Evolutionary conservation across 1,284 basidiomycete species (phyloP).

Genomic region (Termitomyces sp.): DNA sequence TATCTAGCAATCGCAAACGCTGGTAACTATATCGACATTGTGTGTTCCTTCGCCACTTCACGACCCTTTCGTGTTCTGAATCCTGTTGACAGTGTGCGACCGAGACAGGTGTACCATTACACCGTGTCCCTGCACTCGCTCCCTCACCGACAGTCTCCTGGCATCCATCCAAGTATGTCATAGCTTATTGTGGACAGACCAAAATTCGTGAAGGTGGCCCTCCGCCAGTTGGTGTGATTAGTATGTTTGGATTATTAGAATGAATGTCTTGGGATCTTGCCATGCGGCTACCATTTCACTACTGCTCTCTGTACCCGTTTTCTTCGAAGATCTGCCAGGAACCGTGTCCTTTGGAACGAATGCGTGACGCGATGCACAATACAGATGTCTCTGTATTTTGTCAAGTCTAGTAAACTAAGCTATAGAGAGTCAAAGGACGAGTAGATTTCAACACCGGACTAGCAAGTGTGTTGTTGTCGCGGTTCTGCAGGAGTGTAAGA

Average conservation of each 20-base stretch:
- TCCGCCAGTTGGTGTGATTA: slow-evolving; percentile 58
- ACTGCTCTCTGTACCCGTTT: too few relatives aligned
- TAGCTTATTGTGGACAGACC: slow-evolving; percentile 75
- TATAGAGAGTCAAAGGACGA: slow-evolving; percentile 44
- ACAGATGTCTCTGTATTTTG: not conserved
- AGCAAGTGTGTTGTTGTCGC: slow-evolving; percentile 36
- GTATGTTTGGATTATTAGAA: slow-evolving; percentile 55
- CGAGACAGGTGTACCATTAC: slow-evolving; percentile 64
- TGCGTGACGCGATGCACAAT: too few relatives aligned
- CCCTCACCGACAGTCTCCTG: slow-evolving; percentile 67
- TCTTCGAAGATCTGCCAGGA: not conserved
- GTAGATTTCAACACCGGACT: slow-evolving; percentile 27
- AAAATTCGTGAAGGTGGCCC: slow-evolving; percentile 56
- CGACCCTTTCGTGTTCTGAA: not conserved
- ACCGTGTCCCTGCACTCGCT: slow-evolving; percentile 62
- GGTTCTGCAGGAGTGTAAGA: slow-evolving; percentile 60
- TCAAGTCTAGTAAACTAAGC: not conserved
- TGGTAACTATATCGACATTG: slow-evolving; percentile 73
- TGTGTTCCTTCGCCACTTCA: slow-evolving; percentile 27
- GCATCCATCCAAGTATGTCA: slow-evolving; percentile 73
- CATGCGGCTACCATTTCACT: not conserved
- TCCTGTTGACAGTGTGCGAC: slow-evolving; percentile 53
- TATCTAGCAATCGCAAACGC: slow-evolving; percentile 69
- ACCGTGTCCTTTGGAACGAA: not conserved
- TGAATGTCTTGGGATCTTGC: slow-evolving; percentile 7